Evolutionary conservation across 1,284 basidiomycete genomes (phyloP).

Genomic region (Cerrena zonata): DNA sequence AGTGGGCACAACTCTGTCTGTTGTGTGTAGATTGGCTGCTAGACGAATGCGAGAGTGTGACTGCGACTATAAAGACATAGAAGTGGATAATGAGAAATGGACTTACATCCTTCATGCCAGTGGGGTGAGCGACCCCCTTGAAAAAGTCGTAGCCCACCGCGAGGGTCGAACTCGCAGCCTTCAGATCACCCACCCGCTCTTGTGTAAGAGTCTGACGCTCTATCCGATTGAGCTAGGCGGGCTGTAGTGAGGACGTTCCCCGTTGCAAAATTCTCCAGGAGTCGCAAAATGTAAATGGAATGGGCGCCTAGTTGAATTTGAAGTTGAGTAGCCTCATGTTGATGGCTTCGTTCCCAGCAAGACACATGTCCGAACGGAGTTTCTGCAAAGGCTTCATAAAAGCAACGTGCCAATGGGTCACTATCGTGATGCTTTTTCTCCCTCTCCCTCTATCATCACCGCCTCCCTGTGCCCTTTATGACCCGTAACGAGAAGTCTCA

Average conservation of each 20-base stretch:
- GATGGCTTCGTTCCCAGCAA: not conserved
- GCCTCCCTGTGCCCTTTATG: not conserved
- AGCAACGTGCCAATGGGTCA: not conserved
- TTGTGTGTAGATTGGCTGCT: too few relatives aligned
- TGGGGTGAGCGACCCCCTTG: too few relatives aligned
- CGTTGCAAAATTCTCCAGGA: too few relatives aligned
- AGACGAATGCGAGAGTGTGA: too few relatives aligned
- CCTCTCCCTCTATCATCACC: not conserved
- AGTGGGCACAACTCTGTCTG: too few relatives aligned
- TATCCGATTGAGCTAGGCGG: slow-evolving; percentile 13
- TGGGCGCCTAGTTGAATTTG: not conserved
- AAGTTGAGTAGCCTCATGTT: slow-evolving; percentile 1
- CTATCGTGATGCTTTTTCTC: not conserved
- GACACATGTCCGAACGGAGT: not conserved
- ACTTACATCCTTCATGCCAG: too few relatives aligned
- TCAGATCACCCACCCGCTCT: not conserved
- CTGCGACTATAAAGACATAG: too few relatives aligned
- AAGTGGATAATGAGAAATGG: too few relatives aligned
- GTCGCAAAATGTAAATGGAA: not conserved
- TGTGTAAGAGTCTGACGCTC: slow-evolving; percentile 13
- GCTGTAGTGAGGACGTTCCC: not conserved
- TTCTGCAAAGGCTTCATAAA: not conserved
- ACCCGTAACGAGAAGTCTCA: slow-evolving; percentile 1
- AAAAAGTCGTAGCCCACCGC: not conserved
- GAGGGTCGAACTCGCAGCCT: not conserved